Evolutionary conservation across 2,329 filamentous ascomycete genomes (phyloP).

Genomic region (Exophiala spinifera): DNA sequence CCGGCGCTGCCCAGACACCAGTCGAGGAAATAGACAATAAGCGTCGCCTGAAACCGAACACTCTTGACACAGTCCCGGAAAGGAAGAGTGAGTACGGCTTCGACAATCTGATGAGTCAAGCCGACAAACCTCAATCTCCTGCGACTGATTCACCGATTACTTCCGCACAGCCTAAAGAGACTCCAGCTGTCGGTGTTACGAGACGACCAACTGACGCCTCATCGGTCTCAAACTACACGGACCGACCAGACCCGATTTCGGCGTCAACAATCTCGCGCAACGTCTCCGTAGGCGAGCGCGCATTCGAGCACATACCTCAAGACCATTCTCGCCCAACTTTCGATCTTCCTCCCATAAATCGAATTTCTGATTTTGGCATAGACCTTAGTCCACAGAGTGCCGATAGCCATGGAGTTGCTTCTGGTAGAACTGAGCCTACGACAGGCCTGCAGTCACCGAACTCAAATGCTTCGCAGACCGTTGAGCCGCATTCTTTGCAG

Average conservation of each 20-base stretch:
- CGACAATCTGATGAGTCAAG: constrained; percentile 39
- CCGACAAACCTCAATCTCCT: constrained; percentile 6
- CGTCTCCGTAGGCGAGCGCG: constrained; percentile 11
- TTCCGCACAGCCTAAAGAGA: constrained; percentile 13
- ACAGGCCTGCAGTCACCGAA: background rate
- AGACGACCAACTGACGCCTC: constrained; percentile 27
- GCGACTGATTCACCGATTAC: background rate
- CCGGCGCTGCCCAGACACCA: constrained; percentile 2
- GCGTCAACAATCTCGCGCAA: constrained; percentile 20
- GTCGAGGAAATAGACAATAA: constrained; percentile 36
- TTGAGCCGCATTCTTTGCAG: constrained; percentile 36
- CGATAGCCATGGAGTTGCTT: background rate
- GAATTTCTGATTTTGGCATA: constrained; percentile 25
- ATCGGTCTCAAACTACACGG: constrained; percentile 23
- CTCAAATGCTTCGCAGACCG: background rate
- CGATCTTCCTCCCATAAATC: constrained; percentile 17
- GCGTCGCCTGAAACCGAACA: constrained; percentile 39
- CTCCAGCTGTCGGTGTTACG: constrained; percentile 12
- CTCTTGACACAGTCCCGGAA: constrained; percentile 55
- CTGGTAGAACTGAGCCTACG: background rate
- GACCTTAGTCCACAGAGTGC: constrained; percentile 12
- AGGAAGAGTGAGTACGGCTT: constrained; percentile 59
- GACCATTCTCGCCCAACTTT: constrained; percentile 5
- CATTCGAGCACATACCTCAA: background rate
- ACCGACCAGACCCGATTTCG: constrained; percentile 27